Base-by-base conservation (phyloP, 352 stramenopile genomes). In the Pythium vanterpoolii region DNA sequence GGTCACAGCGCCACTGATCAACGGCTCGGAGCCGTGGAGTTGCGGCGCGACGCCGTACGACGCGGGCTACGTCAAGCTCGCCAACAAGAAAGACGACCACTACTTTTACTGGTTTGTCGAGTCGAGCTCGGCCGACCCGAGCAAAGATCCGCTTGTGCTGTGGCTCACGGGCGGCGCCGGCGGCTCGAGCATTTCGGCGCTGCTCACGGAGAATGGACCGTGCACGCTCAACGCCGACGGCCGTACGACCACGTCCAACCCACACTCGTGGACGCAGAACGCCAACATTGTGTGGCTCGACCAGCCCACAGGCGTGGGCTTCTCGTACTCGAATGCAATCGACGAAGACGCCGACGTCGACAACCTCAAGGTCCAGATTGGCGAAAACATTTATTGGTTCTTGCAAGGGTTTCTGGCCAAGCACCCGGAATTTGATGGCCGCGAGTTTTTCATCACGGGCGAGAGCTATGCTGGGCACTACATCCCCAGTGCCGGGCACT, bases 51-150 rank as follows among this genome's bases (percentile, higher is more conserved):
- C 64, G 24, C 63, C 71, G n/a, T 70, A 79, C 49, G 64, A 81
- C 11, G 66, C 74, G 11, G 76, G 67, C 14, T 81, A 83, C 72
- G 70, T 86, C 42, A 57, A 72, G 48, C 63, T 83, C 18, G 16
- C 69, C 13, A 76, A 83, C 52, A 73, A 74, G 62, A 60, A 71
- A 19, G 73, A 36, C 18, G 66, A 74, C 28, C 50, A 85, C 40
- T 87, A 87, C 69, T 87, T 87, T 49, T 87, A 87, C 60, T 87
- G 77, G 77, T 81, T 73, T 53, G 71, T 82, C n/a, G 68, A 85
- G 53, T 83, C 77, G 9, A 59, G 62, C 21, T 71, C 52, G 6
- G 24, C 16, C 4, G 50, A 66, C 9, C 62, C 71, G 9, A 52
- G 30, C 8, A 73, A 64, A 19, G 77, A 83, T 23, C 73, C 77